Conservation (phyloP, 1,284 basidiomycete species). For the Fomitopsis betulina region DNA sequence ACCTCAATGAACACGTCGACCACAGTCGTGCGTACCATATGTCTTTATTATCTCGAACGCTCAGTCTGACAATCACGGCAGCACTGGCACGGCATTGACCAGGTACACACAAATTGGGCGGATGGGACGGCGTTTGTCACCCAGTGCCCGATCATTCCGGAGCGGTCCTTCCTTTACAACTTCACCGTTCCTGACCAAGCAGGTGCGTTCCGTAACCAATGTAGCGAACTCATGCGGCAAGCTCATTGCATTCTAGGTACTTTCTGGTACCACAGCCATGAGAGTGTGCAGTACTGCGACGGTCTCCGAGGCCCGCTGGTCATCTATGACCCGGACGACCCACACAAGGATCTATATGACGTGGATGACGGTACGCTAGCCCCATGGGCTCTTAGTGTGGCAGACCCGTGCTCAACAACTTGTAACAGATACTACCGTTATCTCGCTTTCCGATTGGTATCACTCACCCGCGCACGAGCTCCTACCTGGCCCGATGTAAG, state of each 20-base stretch:
- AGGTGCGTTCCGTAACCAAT: constrained; percentile 17
- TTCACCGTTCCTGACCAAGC: constrained; percentile 28
- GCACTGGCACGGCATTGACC: constrained; percentile 38
- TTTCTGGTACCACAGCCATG: constrained; percentile 22
- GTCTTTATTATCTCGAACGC: not conserved
- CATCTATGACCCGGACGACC: constrained; percentile 40
- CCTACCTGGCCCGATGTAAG: not conserved
- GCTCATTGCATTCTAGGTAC: constrained; percentile 13
- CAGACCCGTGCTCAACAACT: not conserved
- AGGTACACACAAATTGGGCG: constrained; percentile 28
- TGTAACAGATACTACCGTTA: constrained; percentile 22
- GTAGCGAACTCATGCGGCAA: not conserved
- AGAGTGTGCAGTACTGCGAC: constrained; percentile 32
- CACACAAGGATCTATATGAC: constrained; percentile 35
- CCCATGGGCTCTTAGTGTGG: not conserved
- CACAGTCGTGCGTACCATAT: constrained; percentile 26
- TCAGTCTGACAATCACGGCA: constrained; percentile 5
- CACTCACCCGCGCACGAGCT: constrained; percentile 14
- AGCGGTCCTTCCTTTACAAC: constrained; percentile 40
- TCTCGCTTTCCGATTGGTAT: constrained; percentile 27
- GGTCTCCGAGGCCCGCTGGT: constrained; percentile 32
- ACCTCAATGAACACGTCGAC: constrained; percentile 30
- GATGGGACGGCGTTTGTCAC: constrained; percentile 35
- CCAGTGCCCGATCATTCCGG: constrained; percentile 48
- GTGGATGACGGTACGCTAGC: constrained; percentile 34